Percentiles rank a stretch among this genome's conserved stretches.
These are phyloP conservation scores for Pneumocystis jirovecii DNA, from an alignment of 1,139 yeast species.

Conservation along the genomic window DNA sequence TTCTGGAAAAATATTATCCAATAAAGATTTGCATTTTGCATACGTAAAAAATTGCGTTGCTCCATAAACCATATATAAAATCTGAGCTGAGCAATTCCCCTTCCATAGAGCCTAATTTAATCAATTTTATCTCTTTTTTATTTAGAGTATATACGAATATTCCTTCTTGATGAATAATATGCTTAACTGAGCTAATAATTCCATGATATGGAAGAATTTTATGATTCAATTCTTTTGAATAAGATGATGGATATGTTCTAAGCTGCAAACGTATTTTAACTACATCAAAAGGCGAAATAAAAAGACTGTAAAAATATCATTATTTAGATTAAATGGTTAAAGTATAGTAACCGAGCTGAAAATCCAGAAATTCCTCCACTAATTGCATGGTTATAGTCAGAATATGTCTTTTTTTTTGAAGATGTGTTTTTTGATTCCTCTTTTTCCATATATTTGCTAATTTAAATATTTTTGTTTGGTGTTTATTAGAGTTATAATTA, in stretches of 20 bases:
- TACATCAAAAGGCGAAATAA: slow-evolving; percentile 83
- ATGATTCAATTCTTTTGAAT: background rate
- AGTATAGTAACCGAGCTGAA: slow-evolving; percentile 1
- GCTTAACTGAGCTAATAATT: slow-evolving; percentile 4
- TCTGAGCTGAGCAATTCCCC: slow-evolving; percentile 86
- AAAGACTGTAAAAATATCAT: slow-evolving; percentile 30
- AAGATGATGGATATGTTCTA: slow-evolving; percentile 19
- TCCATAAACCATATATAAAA: slow-evolving; percentile 72
- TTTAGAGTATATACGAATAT: slow-evolving; percentile 2
- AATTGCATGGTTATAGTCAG: background rate
- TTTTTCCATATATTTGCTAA: background rate
- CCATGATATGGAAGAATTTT: background rate
- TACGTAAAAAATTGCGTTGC: slow-evolving; percentile 70
- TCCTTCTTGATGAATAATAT: slow-evolving; percentile 10
- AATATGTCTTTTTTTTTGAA: background rate
- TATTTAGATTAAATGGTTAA: background rate
- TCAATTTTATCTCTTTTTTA: background rate
- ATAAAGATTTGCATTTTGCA: slow-evolving; percentile 23
- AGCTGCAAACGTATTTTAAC: slow-evolving; percentile 75
- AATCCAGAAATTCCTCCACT: slow-evolving; percentile 12
- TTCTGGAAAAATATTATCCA: background rate
- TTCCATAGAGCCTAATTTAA: slow-evolving; percentile 54
- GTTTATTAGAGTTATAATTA: too few species aligned
- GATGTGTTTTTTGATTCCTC: background rate
- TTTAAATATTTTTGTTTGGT: background rate